Evolutionary conservation across 1,284 basidiomycete genomes (phyloP), one percentile per base, ranked within the genome.

Genomic region (Neotropicomus parvogracilis): DNA sequence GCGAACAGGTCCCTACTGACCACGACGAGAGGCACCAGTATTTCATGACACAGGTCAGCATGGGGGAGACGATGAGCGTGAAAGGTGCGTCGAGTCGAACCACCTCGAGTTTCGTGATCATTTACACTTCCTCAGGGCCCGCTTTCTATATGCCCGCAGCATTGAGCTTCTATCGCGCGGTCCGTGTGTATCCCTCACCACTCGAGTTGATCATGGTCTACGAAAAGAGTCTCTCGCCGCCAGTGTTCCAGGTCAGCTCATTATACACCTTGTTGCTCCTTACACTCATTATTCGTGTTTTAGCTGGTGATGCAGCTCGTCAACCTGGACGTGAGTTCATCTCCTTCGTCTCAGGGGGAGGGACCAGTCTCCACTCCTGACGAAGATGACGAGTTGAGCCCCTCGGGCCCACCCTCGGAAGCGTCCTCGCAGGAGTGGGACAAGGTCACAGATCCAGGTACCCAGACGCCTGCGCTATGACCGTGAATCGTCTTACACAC

Each of bases 171-270:
- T 98, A 87, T 79, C 83, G 90, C 51, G 95, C 93, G 6, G 81
- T 98, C 54, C 83, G 91, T 50, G 94, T 97, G 38, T 99, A 98
- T 74, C 95, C 95, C 48, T 82, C 88, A 40, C 92, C 93, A 10
- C 81, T 93, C 37, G 94, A 97, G 68, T 81, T 97, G 56, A 85
- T 95, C 59, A 80, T 85, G 67, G 91, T 97, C 62, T 97, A 97
- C 68, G 85, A 97, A 72, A 90, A 91, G 73, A 94, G 93, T 37
- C 83, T 95, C 38, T 91, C 92, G 11, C 79, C 83, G 46, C 81
- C 88, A 40, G 80, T 97, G 51, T 95, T 97, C 72, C 86, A 89
- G 69, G 87, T 85, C 53, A 41, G 74, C 43, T 46, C 16, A 26
- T 39, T 17, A 12, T 37, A 43, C 47, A n/a, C 26, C 36, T n/a